phyloP scores from a whole-genome alignment of 2,329 filamentous ascomycete species.

The Rhynchosporium secalis region DNA sequence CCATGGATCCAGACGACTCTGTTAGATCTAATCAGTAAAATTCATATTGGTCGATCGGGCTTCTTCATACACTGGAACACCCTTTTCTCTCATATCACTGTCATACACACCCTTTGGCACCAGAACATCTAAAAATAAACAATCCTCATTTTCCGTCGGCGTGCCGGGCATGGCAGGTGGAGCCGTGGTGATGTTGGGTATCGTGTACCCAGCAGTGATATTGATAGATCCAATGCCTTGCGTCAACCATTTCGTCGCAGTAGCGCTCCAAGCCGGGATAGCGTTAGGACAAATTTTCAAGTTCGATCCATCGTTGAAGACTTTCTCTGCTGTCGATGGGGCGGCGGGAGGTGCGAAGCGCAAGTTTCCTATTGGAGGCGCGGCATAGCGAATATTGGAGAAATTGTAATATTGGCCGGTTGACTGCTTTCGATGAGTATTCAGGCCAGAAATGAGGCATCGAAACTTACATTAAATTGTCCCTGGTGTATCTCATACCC shows the following conservation, averaged over 20 bases:
- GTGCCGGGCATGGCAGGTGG: background rate
- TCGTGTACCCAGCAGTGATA: conserved; percentile 13
- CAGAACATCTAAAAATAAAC: conserved; percentile 50
- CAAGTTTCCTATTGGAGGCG: conserved; percentile 44
- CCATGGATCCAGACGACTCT: conserved; percentile 52
- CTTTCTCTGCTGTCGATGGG: conserved; percentile 33
- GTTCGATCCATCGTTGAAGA: conserved; percentile 39
- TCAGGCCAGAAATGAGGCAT: background rate
- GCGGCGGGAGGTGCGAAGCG: conserved; percentile 45
- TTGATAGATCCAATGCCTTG: background rate
- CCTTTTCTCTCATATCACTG: conserved; percentile 34
- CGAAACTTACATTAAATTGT: conserved; percentile 9
- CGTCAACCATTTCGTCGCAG: background rate
- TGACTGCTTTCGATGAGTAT: conserved; percentile 11
- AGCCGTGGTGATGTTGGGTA: conserved; percentile 17
- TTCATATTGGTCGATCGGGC: background rate
- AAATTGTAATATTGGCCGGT: conserved; percentile 42
- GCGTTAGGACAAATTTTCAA: conserved; percentile 42
- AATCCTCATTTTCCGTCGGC: conserved; percentile 44
- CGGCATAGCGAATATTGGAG: conserved; percentile 46
- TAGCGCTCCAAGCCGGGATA: conserved; percentile 27
- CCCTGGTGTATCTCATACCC: conserved; percentile 17
- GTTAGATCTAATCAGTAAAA: conserved; percentile 34
- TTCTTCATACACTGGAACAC: conserved; percentile 25
- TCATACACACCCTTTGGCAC: conserved; percentile 44